These are phyloP conservation scores for Clarireedia sp. DNA, from an alignment of 2,329 filamentous ascomycete genomes.

Conservation along the genomic window DNA sequence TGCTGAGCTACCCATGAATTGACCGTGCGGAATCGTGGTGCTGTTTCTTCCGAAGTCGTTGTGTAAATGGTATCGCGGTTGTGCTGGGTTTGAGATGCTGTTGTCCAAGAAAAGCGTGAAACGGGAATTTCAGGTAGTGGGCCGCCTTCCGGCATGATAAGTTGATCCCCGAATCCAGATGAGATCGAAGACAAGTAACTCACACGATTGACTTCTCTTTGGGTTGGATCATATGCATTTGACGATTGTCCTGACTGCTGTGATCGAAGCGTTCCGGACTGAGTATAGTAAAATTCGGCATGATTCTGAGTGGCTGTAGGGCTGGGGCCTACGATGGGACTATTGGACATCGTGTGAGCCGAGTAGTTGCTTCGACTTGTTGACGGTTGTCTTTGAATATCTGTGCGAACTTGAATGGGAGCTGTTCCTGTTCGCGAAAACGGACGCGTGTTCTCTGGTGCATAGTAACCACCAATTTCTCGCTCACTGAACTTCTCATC, in stretches of 20 bases:
- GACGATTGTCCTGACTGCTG: constrained; percentile 15
- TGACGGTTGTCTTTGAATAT: constrained; percentile 3
- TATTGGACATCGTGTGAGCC: background rate
- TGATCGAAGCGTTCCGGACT: constrained; percentile 2
- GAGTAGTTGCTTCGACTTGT: background rate
- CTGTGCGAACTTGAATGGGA: constrained; percentile 1
- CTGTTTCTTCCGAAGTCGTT: constrained; percentile 25
- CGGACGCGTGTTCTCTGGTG: background rate
- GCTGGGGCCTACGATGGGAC: background rate
- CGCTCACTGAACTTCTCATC: constrained; percentile 2
- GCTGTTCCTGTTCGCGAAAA: constrained; percentile 1
- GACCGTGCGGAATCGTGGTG: constrained; percentile 49
- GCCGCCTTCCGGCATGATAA: constrained; percentile 33
- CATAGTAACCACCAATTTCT: constrained; percentile 1
- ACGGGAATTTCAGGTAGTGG: constrained; percentile 9
- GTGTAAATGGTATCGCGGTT: constrained; percentile 29
- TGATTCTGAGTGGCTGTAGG: background rate
- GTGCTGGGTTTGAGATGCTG: constrained; percentile 11
- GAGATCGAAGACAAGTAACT: constrained; percentile 51
- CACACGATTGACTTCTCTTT: constrained; percentile 21
- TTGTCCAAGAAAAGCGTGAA: constrained; percentile 27
- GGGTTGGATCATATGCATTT: constrained; percentile 19
- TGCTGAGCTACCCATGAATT: constrained; percentile 61
- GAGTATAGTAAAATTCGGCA: constrained; percentile 2
- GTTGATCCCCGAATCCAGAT: constrained; percentile 56